Evolutionary conservation across 768 basidiomycete genomes (phyloP).

Genomic region (Polyporus arcularius): DNA sequence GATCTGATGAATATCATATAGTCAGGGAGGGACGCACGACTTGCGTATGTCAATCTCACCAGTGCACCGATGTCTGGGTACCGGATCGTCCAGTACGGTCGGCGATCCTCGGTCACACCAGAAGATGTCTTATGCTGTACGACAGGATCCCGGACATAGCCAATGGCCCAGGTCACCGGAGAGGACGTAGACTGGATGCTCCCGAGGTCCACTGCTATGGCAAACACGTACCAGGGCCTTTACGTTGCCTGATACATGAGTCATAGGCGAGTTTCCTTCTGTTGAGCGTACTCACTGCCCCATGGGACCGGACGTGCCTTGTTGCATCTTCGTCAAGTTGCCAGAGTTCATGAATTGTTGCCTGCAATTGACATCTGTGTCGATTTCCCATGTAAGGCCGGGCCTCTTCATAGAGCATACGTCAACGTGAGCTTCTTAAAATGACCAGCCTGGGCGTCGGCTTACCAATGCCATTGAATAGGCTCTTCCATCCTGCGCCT

Average conservation of each 20-base stretch:
- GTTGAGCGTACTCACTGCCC: constrained; percentile 7
- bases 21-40: neutral
- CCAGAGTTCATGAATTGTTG: constrained; percentile 22
- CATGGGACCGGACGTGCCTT: constrained; percentile 17
- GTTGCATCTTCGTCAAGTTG: constrained; percentile 8
- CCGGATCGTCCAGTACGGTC: constrained; percentile 20
- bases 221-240: constrained; percentile 23
- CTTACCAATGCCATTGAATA: constrained; percentile 17
- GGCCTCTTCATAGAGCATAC: neutral
- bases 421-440: neutral
- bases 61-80: neutral
- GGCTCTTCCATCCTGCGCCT: constrained; percentile 15
- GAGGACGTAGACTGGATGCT: constrained; percentile 13
- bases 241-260: too few species aligned
- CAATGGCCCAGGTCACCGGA: constrained; percentile 29
- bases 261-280: too few species aligned
- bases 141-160: constrained; percentile 26
- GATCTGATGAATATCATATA: constrained; percentile 16
- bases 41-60: neutral
- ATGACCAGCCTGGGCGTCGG: too few species aligned
- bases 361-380: constrained; percentile 11
- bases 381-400: constrained; percentile 11
- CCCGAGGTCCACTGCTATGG: constrained; percentile 28
- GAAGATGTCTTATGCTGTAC: constrained; percentile 20
- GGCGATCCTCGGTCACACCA: constrained; percentile 11